These are phyloP conservation scores for Sarocladium kiliense DNA, from an alignment of 2,329 filamentous ascomycete genomes.

Conservation along the genomic window DNA sequence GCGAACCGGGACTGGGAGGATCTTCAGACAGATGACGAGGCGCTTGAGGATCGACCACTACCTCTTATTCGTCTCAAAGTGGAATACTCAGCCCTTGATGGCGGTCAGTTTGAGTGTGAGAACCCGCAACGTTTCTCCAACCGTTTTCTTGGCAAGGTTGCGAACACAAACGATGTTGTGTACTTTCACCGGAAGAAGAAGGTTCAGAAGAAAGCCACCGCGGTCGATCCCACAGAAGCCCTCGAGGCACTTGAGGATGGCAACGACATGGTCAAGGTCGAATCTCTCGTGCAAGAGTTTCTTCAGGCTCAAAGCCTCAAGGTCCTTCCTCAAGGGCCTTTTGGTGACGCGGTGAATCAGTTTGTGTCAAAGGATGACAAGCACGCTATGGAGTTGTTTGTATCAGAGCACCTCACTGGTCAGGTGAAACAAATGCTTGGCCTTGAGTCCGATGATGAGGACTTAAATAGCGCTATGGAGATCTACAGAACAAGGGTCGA, in stretches of 20 bases:
- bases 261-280: slow-evolving; percentile 74
- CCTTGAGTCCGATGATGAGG: slow-evolving; percentile 58
- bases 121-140: slow-evolving; percentile 97
- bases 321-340: slow-evolving; percentile 86
- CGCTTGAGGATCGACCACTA: slow-evolving; percentile 59
- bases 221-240: slow-evolving; percentile 57
- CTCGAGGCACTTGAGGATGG: slow-evolving; percentile 44
- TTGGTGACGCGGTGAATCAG: slow-evolving; percentile 86
- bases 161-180: slow-evolving; percentile 90
- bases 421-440: slow-evolving; percentile 67
- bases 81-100: slow-evolving; percentile 81
- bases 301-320: slow-evolving; percentile 83
- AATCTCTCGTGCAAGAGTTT: slow-evolving; percentile 83
- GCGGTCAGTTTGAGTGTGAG: slow-evolving; percentile 81
- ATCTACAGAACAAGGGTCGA: slow-evolving; percentile 65
- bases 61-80: slow-evolving; percentile 87
- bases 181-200: slow-evolving; percentile 89
- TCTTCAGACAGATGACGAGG: slow-evolving; percentile 62
- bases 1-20: slow-evolving; percentile 77
- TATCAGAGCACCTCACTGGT: slow-evolving; percentile 63
- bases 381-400: slow-evolving; percentile 79
- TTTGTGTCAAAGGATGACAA: slow-evolving; percentile 96
- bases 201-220: slow-evolving; percentile 28
- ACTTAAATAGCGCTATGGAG: slow-evolving; percentile 70
- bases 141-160: slow-evolving; percentile 82